Evolutionary conservation across 2,329 filamentous ascomycete species (phyloP).

Genomic region (Leptosphaerulina australis): DNA sequence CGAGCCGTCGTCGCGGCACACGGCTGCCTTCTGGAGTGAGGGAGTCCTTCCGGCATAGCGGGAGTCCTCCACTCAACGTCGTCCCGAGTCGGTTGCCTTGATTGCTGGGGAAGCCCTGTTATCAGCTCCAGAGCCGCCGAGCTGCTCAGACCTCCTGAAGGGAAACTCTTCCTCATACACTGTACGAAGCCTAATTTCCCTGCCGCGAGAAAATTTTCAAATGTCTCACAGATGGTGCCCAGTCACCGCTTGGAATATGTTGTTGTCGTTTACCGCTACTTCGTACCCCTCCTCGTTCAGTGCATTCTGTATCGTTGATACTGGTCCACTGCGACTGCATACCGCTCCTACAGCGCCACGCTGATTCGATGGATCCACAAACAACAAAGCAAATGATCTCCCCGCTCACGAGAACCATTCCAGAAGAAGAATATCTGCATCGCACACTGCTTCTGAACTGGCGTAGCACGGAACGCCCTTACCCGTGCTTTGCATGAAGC

Average conservation of each 20-base stretch:
- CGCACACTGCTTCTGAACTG: conserved; percentile 33
- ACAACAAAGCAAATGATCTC: conserved; percentile 44
- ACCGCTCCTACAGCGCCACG: conserved; percentile 30
- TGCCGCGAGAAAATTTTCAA: conserved; percentile 40
- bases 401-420: conserved; percentile 34
- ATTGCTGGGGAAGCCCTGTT: conserved; percentile 40
- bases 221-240: conserved; percentile 42
- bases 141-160: conserved; percentile 39
- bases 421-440: conserved; percentile 37
- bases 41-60: conserved; percentile 33
- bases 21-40: conserved; percentile 25
- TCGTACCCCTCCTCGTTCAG: conserved; percentile 11
- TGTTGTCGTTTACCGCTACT: conserved; percentile 49
- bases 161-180: conserved; percentile 29
- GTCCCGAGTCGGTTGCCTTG: conserved; percentile 31
- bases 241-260: conserved; percentile 31
- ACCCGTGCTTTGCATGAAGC: conserved; percentile 45
- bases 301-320: conserved; percentile 13
- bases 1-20: conserved; percentile 36
- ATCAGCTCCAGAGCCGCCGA: conserved; percentile 38
- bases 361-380: conserved; percentile 42
- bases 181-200: conserved; percentile 45
- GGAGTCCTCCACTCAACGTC: conserved; percentile 41
- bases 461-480: conserved; percentile 38
- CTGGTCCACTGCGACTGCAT: conserved; percentile 39